Evolutionary conservation across 1,284 basidiomycete species (phyloP), one percentile per base, ranked within the genome.

Genomic region (Leccinum pseudoinsigne): DNA sequence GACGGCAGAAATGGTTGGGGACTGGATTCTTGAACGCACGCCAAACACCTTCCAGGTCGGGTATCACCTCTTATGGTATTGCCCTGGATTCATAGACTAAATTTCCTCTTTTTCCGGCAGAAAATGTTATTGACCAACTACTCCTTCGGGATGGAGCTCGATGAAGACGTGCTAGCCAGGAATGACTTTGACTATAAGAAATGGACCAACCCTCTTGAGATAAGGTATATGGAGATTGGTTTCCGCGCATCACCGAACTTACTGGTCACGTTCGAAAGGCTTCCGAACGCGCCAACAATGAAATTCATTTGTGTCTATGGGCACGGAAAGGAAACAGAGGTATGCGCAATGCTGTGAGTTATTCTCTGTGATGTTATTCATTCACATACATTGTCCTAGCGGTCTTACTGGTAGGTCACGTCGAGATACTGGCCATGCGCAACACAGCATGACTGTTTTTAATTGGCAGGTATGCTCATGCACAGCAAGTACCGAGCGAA

Each of bases 171-270:
- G 57, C 74, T 96, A 62, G 82, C 82, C 69, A 78, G 73, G 67
- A 96, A 95, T 73, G 83, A 88, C 68, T 68, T 80, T 50, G 89
- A 95, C 77, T 87, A 85, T 69, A 84, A 78, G 8, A 93, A 95
- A 78, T 99, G 97, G 96, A 84, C 89, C n/a, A 99, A 99, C 76
- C 97, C 97, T 9, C 82, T 98, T 6, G 97, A 99, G 78, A 84
- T 92, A 21, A 86, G 87, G 90, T 90, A 68, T 58, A 80, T 71
- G 14, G 40, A 1, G 2, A 16, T 14, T 14, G 36, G 11, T 47
- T 55, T 51, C 16, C 31, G 14, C 28, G 47, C 9, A 40, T 45
- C 18, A 3, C 42, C 40, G 12, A 14, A 55, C 55, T 65, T 5
- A 64, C 61, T 21, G 8, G 18, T 54, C 14, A 42, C 57, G 5